Evolutionary conservation across 2,329 filamentous ascomycete species (phyloP), one percentile per base, ranked within the genome.

Genomic region (Ophiostoma perfectum): DNA sequence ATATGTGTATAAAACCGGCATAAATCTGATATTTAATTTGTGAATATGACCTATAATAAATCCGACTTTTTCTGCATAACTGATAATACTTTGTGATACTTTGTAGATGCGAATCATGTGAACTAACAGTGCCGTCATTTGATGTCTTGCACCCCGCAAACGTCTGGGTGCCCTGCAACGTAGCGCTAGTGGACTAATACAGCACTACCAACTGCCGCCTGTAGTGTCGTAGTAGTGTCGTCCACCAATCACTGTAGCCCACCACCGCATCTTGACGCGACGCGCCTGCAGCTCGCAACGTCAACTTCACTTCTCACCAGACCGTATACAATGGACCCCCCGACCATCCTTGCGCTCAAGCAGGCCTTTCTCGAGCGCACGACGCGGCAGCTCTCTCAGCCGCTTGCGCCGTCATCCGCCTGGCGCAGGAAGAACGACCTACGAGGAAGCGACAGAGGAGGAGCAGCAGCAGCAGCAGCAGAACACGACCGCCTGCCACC

Each of bases 281-380:
- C 55, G 55, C 55, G 55, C 36, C 11, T 9, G 16, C 55, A 38
- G 27, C 49, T 27, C 49, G 6, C 39, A 18, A 45, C 39, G 36
- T 12, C 62, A 64, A 8, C 38, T 11, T 18, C 12, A 14, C n/a
- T 27, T 27, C 1, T 27, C 27, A 27, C 27, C 27, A 27, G 27
- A 14, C 64, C 8, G 9, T 5, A 4, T 39, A 36, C 38, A n/a
- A 69, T 71, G 69, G 69, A 76, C 6, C 77, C 82, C 1, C 84
- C 85, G 3, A 88, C 86, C 2, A 81, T 88, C 70, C 80, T 88
- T 64, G 80, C 85, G 38, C 80, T 88, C 67, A 92, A 92, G 75
- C 84, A 86, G 65, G 75, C 81, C 70, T 92, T 92, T 76, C 80
- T 91, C 47, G 80, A 81, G 62, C 77, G 81, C 5, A 88, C 91